Evolutionary conservation across 2,329 filamentous ascomycete species (phyloP), one percentile per base, ranked within the genome.

Genomic region (Talaromyces sp.): DNA sequence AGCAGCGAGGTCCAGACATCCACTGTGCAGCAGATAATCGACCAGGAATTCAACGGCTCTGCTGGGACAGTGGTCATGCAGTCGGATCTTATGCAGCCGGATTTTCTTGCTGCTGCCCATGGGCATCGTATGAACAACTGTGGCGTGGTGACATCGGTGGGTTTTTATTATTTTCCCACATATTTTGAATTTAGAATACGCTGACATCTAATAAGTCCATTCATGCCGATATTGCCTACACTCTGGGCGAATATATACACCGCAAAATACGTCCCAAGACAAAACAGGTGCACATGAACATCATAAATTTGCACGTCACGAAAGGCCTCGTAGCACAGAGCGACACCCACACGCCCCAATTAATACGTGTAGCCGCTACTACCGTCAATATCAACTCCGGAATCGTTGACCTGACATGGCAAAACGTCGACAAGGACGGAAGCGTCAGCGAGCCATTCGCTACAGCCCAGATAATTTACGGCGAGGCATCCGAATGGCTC

Each of bases 251-350:
- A 32, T 70, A 65, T 58, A 53, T 66, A 24, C 64, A 61, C 35
- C 62, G 58, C 38, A 63, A 60, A 29, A 43, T 58, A 38, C 43
- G 49, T 2, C 64, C 65, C 1, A 52, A 64, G n/a, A 19, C 56
- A 26, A 32, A 62, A 8, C 52, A 60, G 1, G 58, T 62, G n/a
- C 46, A 62, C 13, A 65, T 71, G 50, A 63, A 68, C 55, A 57
- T 69, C 19, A 53, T 60, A 10, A 61, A 66, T 14, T 62, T 72
- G 50, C 62, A 61, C 17, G 60, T 62, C 21, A 60, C 66, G 10
- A 60, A 66, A 21, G 81, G 84, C 60, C 82, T 86, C 11, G 79
- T 86, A 51, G 75, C 87, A 7, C 75, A 81, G 67, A 46, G 19
- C 27, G 51, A 51, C 24, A 52, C 26, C 21, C 31, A 55, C 13